Percentiles rank a stretch among this genome's conserved stretches.
These are phyloP conservation scores for Cercospora sp. DNA, from an alignment of 2,329 filamentous ascomycete genomes.

Conservation along the genomic window DNA sequence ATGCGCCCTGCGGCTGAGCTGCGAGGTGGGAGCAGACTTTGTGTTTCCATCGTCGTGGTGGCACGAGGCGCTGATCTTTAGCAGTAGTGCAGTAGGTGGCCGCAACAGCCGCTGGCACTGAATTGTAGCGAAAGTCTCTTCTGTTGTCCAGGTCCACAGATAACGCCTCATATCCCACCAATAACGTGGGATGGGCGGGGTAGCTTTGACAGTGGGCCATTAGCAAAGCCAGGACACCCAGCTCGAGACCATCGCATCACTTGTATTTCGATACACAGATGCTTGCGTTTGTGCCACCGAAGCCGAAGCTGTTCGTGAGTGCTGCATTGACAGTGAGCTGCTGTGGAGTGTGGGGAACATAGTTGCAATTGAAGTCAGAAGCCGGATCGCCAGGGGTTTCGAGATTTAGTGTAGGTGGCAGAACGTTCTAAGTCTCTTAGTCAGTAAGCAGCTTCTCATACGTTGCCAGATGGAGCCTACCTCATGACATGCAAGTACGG, in stretches of 20 bases:
- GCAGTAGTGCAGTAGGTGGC: background rate
- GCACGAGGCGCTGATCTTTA: background rate
- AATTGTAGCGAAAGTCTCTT: background rate
- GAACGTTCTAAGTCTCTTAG: slow-evolving; percentile 57
- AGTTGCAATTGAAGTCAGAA: slow-evolving; percentile 75
- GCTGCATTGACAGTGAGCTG: slow-evolving; percentile 69
- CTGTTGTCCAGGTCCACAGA: slow-evolving; percentile 1
- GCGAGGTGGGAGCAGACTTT: background rate
- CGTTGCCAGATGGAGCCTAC: slow-evolving; percentile 51
- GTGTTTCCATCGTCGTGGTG: background rate
- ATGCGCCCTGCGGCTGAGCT: background rate
- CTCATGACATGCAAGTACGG: slow-evolving; percentile 74
- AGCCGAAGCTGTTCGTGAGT: slow-evolving; percentile 94
- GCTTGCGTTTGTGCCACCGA: slow-evolving; percentile 92
- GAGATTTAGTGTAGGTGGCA: slow-evolving; percentile 88
- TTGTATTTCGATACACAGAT: slow-evolving; percentile 67
- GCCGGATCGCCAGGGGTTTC: slow-evolving; percentile 60
- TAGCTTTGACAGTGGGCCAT: slow-evolving; percentile 11
- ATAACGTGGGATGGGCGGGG: slow-evolving; percentile 19
- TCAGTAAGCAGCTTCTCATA: background rate
- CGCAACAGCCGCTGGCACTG: background rate
- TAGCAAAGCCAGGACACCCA: slow-evolving; percentile 1
- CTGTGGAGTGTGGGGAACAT: slow-evolving; percentile 73
- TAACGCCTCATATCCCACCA: background rate
- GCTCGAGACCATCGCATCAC: slow-evolving; percentile 8